These are phyloP conservation scores for Wickerhamomyces mucosus DNA, from an alignment of 805 yeast genomes.

Conservation along the genomic window DNA sequence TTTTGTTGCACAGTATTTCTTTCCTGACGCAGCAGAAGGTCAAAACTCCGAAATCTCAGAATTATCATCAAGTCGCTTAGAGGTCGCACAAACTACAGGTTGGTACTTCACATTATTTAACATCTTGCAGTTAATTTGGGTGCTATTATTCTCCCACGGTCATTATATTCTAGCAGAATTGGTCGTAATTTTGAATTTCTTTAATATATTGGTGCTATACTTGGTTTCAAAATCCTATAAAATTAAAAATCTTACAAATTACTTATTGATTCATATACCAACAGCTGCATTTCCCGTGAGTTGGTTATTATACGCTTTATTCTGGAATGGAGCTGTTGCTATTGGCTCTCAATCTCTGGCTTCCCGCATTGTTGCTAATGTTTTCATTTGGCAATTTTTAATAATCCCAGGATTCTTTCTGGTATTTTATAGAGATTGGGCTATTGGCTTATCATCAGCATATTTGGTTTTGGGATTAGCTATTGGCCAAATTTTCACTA, in stretches of 20 bases:
- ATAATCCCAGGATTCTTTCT: constrained; percentile 52
- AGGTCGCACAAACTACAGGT: constrained; percentile 30
- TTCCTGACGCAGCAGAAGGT: constrained; percentile 19
- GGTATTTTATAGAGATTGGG: constrained; percentile 59
- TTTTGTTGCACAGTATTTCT: constrained; percentile 37
- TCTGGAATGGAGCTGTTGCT: constrained; percentile 82
- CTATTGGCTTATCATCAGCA: constrained; percentile 50
- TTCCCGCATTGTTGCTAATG: constrained; percentile 61
- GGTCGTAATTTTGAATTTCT: constrained; percentile 47
- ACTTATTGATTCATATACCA: constrained; percentile 56
- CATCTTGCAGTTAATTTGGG: constrained; percentile 53
- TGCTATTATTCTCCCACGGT: constrained; percentile 45
- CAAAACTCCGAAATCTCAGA: constrained; percentile 8
- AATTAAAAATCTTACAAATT: constrained; percentile 39
- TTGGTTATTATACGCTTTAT: constrained; percentile 64
- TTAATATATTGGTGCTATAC: constrained; percentile 48
- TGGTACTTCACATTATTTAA: constrained; percentile 60
- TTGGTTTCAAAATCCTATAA: constrained; percentile 45
- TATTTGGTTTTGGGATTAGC: constrained; percentile 58
- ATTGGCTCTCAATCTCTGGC: constrained; percentile 36
- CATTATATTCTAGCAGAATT: constrained; percentile 52
- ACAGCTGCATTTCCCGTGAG: constrained; percentile 61
- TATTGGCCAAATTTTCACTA: constrained; percentile 58
- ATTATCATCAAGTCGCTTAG: constrained; percentile 9
- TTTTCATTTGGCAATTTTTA: constrained; percentile 71